These are phyloP conservation scores for Echinochloa phyllopogon DNA, from an alignment of 176 grass and related monocot genomes.

Conservation along the genomic window DNA sequence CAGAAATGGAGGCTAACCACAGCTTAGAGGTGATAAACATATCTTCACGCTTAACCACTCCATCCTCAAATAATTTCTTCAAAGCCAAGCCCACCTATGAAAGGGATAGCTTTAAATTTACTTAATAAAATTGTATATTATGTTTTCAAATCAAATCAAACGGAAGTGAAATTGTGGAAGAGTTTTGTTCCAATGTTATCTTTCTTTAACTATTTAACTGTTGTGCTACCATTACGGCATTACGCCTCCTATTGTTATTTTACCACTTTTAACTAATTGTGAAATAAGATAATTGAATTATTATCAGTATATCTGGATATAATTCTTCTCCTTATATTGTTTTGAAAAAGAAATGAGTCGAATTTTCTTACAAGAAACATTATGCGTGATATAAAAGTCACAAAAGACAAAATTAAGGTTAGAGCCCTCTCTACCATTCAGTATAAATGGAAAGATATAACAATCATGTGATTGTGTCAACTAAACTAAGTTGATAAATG, in stretches of 20 bases:
- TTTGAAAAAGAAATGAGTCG: background rate
- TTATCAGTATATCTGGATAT: background rate
- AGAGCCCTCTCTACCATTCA: too few relatives aligned
- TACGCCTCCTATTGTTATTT: background rate
- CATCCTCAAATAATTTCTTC: constrained; percentile 72
- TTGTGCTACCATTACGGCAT: background rate
- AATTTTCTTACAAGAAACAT: background rate
- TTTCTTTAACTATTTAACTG: background rate
- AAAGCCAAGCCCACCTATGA: constrained; percentile 70
- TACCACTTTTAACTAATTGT: constrained; percentile 7
- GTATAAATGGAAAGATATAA: too few relatives aligned
- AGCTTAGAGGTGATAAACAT: constrained; percentile 90
- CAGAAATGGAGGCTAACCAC: constrained; percentile 58
- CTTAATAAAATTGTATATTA: background rate
- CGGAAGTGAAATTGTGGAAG: background rate
- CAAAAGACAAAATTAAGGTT: background rate
- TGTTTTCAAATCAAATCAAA: background rate
- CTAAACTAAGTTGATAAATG: background rate
- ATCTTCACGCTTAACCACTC: constrained; percentile 68
- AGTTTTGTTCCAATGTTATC: constrained; percentile 14
- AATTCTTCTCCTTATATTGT: background rate
- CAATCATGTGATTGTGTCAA: background rate
- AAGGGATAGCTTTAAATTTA: background rate
- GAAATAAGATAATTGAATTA: background rate
- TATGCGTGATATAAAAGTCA: background rate